Evolutionary conservation across 1,139 yeast species (phyloP).

Genomic region (Candida pseudocylindracea): DNA sequence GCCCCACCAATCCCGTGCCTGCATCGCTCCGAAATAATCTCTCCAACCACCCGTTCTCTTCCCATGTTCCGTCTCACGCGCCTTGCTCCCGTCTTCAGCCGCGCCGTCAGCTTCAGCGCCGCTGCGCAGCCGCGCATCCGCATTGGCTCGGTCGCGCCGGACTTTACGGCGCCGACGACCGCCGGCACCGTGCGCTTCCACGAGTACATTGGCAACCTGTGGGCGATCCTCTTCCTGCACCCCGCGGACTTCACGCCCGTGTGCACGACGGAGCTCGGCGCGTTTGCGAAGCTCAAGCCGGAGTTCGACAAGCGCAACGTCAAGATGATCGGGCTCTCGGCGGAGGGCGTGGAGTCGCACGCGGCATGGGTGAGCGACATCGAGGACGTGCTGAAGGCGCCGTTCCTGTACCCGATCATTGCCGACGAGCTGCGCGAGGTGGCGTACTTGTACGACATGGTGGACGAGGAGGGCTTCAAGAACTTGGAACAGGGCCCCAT

Average conservation of each 20-base stretch:
- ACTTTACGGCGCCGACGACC: conserved; percentile 61
- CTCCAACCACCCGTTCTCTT: too few species aligned
- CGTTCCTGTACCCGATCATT: conserved; percentile 66
- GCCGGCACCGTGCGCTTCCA: conserved; percentile 64
- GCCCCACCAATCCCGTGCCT: too few species aligned
- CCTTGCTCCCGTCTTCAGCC: not conserved
- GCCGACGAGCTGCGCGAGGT: conserved; percentile 69
- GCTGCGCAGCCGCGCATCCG: conserved; percentile 51
- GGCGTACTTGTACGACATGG: conserved; percentile 73
- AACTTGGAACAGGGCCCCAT: conserved; percentile 38
- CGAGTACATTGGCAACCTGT: conserved; percentile 40
- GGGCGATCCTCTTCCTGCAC: conserved; percentile 78
- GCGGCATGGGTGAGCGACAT: conserved; percentile 71
- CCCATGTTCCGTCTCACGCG: too few species aligned
- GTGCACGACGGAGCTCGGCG: conserved; percentile 88
- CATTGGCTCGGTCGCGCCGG: conserved; percentile 56
- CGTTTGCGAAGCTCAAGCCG: conserved; percentile 66
- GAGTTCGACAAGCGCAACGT: conserved; percentile 65
- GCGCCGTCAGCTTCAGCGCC: conserved; percentile 19
- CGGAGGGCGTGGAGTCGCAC: conserved; percentile 61
- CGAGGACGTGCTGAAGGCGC: conserved; percentile 43
- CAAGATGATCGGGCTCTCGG: conserved; percentile 70
- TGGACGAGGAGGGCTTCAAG: conserved; percentile 71
- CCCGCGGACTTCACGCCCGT: conserved; percentile 94
- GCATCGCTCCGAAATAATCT: too few species aligned